Conservation (phyloP, 164 flowering plant genomes). For the Kalanchoe fedtschenkoi region DNA sequence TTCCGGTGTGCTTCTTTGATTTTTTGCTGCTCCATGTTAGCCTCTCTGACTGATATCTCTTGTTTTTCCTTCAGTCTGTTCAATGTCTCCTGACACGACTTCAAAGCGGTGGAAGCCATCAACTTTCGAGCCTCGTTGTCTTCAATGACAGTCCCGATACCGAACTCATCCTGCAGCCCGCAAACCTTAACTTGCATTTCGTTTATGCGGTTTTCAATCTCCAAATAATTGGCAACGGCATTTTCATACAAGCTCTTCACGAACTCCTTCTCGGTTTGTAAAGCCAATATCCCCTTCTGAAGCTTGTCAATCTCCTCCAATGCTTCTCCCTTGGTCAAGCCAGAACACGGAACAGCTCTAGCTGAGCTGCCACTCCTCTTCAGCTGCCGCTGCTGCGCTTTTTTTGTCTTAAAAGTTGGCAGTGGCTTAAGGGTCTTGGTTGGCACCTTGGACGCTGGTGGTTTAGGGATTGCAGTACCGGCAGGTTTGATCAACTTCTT, state of each 20-base stretch:
- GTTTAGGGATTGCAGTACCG: conserved; percentile 6
- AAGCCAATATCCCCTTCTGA: conserved; percentile 52
- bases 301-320: conserved; percentile 41
- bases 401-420: conserved; percentile 15
- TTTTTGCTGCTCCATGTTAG: conserved; percentile 30
- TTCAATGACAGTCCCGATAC: conserved; percentile 38
- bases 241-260: conserved; percentile 48
- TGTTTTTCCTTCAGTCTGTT: conserved; percentile 44
- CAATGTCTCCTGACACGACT: conserved; percentile 52
- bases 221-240: conserved; percentile 45
- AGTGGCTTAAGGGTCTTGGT: conserved; percentile 15
- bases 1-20: conserved; percentile 35
- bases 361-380: conserved; percentile 13
- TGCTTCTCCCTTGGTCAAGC: conserved; percentile 39
- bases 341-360: conserved; percentile 20
- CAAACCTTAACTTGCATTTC: conserved; percentile 47
- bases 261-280: conserved; percentile 83
- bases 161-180: conserved; percentile 61
- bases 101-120: conserved; percentile 60
- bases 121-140: conserved; percentile 63
- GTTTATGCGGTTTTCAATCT: conserved; percentile 47
- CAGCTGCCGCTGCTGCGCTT: conserved; percentile 7
- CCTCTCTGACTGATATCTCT: conserved; percentile 31
- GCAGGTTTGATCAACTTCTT: not conserved
- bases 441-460: conserved; percentile 19